Base-by-base conservation (phyloP, 106 monocot species). In the Phalaenopsis equestris region DNA sequence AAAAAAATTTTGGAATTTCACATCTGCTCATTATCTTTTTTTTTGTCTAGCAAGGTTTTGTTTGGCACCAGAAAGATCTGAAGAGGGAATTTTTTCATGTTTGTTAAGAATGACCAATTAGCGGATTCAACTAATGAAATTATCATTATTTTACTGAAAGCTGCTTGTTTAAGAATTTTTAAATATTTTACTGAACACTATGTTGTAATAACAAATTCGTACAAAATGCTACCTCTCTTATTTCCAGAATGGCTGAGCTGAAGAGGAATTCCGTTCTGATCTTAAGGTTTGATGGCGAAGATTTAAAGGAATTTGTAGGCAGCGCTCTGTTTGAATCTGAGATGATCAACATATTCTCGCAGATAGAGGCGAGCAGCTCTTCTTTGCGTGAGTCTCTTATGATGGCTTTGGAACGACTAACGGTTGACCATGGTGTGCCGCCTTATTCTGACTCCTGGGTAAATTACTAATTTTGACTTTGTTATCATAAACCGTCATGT, bases 341-440 rank as follows among this genome's bases (percentile, higher is more conserved):
- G 56, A 75, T 81, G 10, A 72, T 79, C 10, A 49, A 87, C 67
- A 89, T 90, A 41, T 92, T 84, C 84, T 88, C 93, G 8, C 18
- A 70, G 45, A 42, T 91, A 78, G 86, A 86, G 10, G 75, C 78
- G n/a, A 81, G 80, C 37, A 75, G 85, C 76, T 23, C 72, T 11
- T 41, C 90, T 56, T 46, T 94, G 57, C 72, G 67, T 16, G 73
- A 84, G 49, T 86, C 83, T 84, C 79, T 97, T 24, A 56, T 19
- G 2, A 75, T 21, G 46, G 90, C 83, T 3, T 73, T 97, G 24
- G 77, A 76, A 38, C 78, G 81, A 37, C 90, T 97, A 45, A 90
- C 92, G 2, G 89, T 97, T 42, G 87, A 89, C 30, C 88, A 89
- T 79, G 97, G 97, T 73, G 89, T 97, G 90, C 97, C 97, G 43